Evolutionary conservation across 129 eudicot species (phyloP).

Genomic region (Pittosporum tobira): DNA sequence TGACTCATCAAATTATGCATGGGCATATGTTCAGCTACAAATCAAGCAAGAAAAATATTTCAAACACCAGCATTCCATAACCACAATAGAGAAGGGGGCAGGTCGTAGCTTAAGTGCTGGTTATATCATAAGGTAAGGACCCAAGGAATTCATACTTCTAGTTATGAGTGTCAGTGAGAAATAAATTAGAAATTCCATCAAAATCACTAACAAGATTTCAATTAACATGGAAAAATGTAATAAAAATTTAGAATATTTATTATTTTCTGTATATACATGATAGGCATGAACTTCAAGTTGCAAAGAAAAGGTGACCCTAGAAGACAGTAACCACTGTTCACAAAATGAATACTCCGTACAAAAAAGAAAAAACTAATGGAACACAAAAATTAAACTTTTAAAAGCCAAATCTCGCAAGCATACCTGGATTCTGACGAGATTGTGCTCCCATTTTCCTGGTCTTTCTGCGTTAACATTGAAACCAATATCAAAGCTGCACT

Average conservation of each 20-base stretch:
- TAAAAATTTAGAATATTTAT: not conserved
- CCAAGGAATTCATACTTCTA: too few species aligned
- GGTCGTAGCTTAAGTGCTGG: too few species aligned
- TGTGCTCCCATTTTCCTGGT: conserved; percentile 16
- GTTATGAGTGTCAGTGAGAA: too few species aligned
- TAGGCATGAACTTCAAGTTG: not conserved
- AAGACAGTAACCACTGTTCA: not conserved
- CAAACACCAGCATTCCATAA: too few species aligned
- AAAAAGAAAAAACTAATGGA: not conserved
- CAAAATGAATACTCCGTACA: not conserved
- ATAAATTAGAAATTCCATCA: too few species aligned
- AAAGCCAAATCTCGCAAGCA: not conserved
- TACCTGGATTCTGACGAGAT: conserved; percentile 36
- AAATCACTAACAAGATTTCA: not conserved
- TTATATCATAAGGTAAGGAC: too few species aligned
- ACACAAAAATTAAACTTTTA: not conserved
- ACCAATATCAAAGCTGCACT: too few species aligned
- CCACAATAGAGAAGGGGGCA: too few species aligned
- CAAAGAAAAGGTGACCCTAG: not conserved
- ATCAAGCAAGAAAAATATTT: too few species aligned
- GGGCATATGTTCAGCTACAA: too few species aligned
- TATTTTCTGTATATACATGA: not conserved
- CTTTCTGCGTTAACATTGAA: conserved; percentile 25
- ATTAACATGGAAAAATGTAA: not conserved
- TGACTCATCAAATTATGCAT: not conserved